These are phyloP conservation scores for Chamaecrista fasciculata DNA, from an alignment of 306 rosid genomes.

Conservation along the genomic window DNA sequence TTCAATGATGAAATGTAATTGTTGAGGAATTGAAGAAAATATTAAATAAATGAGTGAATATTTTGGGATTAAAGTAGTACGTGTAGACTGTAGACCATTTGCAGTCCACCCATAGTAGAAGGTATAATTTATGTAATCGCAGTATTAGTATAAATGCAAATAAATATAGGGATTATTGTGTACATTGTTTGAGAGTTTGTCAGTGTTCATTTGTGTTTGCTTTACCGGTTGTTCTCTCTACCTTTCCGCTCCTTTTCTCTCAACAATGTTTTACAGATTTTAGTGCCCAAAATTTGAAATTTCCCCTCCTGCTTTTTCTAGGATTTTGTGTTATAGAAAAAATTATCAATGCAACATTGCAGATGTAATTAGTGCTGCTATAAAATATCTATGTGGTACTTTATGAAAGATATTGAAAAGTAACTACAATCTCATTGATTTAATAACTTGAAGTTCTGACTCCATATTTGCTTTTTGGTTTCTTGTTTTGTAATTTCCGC, in stretches of 20 bases:
- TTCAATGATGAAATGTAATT: not conserved
- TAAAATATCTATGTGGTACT: not conserved
- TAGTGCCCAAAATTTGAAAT: not conserved
- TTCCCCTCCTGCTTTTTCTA: not conserved
- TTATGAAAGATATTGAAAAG: slow-evolving; percentile 18
- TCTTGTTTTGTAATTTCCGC: not conserved
- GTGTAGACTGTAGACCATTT: no score
- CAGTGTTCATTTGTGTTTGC: not conserved
- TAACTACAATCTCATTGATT: slow-evolving; percentile 2
- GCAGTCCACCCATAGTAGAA: not conserved
- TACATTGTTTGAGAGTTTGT: not conserved
- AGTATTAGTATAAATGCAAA: not conserved
- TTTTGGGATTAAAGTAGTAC: not conserved
- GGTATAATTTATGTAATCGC: not conserved
- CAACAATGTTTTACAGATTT: not conserved
- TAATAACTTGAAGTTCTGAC: slow-evolving; percentile 2
- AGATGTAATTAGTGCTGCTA: not conserved
- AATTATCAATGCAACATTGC: slow-evolving; percentile 5
- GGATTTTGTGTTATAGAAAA: not conserved
- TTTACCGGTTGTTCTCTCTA: not conserved
- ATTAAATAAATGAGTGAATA: not conserved
- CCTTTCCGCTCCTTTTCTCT: not conserved
- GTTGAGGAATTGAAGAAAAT: not conserved
- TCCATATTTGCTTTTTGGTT: not conserved
- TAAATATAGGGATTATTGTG: not conserved